Base-by-base conservation (phyloP, 2,329 filamentous ascomycete genomes). In the Aspergillus neoniger region DNA sequence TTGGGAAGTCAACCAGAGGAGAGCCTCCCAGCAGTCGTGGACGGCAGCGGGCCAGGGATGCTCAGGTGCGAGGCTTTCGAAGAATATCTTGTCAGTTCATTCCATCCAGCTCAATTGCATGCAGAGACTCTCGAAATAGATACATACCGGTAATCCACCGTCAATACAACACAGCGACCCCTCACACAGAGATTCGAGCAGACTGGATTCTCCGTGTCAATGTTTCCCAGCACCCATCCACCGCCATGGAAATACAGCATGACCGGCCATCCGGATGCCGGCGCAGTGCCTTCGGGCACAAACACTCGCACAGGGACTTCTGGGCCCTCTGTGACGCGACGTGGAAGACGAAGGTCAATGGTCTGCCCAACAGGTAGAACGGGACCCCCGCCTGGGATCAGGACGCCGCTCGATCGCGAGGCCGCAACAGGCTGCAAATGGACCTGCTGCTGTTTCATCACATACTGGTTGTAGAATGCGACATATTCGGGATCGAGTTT, bases 211-310 rank as follows among this genome's bases (percentile, higher is more conserved):
- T 87, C 85, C 0, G 83, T 85, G 61, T 83, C 78, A 47, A 86
- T 84, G 49, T 81, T 84, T 0, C 84, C 84, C 30, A 86, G 65
- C 3, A 86, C 83, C 83, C 83, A 87, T 3, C 84, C 85, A 1
- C 84, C 84, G 4, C 84, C 85, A 64, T 87, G 85, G 65, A 80
- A 84, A 68, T 85, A 87, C 3, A 86, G 65, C 69, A 83, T 80
- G 7, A 82, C 78, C 2, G 84, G 84, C 84, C 84, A 86, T 25
- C 85, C 84, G 0, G 63, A 66, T 0, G 66, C 71, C 0, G 83
- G 83, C 10, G 60, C 74, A 5, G 74, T 62, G 0, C 80, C 81
- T 5, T 71, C 67, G 0, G 85, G 84, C 1, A 79, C 84, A 64
- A 86, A 86, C 36, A 76, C 79, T 15, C 84, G 77, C 14, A 85